Evolutionary conservation across 148 eudicot genomes (phyloP), one percentile per base, ranked within the genome.

Genomic region (Heliosperma pusillum): DNA sequence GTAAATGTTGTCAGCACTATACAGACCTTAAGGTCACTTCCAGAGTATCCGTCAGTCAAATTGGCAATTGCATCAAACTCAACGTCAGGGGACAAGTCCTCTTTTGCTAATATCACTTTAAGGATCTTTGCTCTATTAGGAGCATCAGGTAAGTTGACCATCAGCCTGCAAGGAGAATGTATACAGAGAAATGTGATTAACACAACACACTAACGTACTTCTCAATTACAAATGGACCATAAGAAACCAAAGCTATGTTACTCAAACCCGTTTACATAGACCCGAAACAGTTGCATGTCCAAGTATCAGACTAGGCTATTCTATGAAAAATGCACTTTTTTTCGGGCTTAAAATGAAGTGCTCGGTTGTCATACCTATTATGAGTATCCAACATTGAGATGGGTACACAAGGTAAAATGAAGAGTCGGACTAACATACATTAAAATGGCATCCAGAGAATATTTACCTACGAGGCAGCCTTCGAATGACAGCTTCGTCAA

Each of bases 101-200:
- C 99, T 77, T 95, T 92, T 7, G 97, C 89, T 77, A 95, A 85
- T 70, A 95, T 88, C 69, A 95, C 99, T 77, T 81, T 84, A 50
- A 95, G 80, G 69, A 95, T 95, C 87, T 95, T 95, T 53, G 86
- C 94, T 87, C 99, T 87, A 80, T 95, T 95, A 67, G 89, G 85
- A 75, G 96, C 90, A 86, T 95, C 99, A 24, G 99, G 99, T 77
- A 95, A 82, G 84, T 90, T 89, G 65, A 95, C 99, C 99, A 95
- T 95, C 85, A 95, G 85, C 79, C 99, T 95, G 84, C 52, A 69
- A 56, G 20, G 42, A 56, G 58, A 27, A 76, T 25, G 24, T 4
- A 22, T 13, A 70, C 24, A 71, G 59, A 20, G 36, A 12, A 17
- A 68, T 27, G 47, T 25, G 10, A 22, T 40, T 12, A 29, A 50